These are phyloP conservation scores for Phytophthora constricta DNA, from an alignment of 352 stramenopile species.

Conservation along the genomic window DNA sequence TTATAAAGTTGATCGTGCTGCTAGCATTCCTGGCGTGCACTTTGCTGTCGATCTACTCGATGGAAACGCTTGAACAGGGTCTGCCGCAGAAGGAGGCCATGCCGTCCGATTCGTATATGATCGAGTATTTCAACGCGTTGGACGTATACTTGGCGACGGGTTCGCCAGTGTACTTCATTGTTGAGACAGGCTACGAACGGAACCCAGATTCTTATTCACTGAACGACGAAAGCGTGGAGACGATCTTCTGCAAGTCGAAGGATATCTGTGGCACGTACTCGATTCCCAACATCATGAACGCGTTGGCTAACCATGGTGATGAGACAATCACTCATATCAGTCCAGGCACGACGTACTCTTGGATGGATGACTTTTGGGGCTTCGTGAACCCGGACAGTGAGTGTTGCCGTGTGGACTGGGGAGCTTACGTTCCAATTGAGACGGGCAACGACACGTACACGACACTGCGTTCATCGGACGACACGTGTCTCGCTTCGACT, in stretches of 20 bases:
- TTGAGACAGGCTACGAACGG: conserved; percentile 57
- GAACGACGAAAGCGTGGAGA: conserved; percentile 48
- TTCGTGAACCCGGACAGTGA: conserved; percentile 68
- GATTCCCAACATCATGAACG: conserved; percentile 69
- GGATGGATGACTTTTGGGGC: conserved; percentile 74
- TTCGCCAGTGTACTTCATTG: conserved; percentile 68
- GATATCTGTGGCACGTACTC: conserved; percentile 60
- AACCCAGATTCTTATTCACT: conserved; percentile 59
- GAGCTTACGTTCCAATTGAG: conserved; percentile 56
- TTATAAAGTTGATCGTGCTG: conserved; percentile 62
- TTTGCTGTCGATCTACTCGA: conserved; percentile 59
- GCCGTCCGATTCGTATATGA: conserved; percentile 72
- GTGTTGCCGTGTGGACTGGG: conserved; percentile 62
- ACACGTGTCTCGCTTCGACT: conserved; percentile 20
- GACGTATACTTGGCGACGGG: conserved; percentile 63
- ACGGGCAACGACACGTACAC: conserved; percentile 57
- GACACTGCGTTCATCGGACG: conserved; percentile 34
- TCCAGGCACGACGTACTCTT: conserved; percentile 65
- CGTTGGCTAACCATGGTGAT: conserved; percentile 54
- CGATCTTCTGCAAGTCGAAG: conserved; percentile 69
- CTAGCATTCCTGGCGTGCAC: conserved; percentile 53
- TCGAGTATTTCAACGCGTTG: conserved; percentile 66
- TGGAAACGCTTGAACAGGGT: conserved; percentile 59
- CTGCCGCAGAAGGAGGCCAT: conserved; percentile 68
- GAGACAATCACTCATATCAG: conserved; percentile 59